phyloP scores from a whole-genome alignment of 768 basidiomycete genomes.

The Heimioporus sp. region DNA sequence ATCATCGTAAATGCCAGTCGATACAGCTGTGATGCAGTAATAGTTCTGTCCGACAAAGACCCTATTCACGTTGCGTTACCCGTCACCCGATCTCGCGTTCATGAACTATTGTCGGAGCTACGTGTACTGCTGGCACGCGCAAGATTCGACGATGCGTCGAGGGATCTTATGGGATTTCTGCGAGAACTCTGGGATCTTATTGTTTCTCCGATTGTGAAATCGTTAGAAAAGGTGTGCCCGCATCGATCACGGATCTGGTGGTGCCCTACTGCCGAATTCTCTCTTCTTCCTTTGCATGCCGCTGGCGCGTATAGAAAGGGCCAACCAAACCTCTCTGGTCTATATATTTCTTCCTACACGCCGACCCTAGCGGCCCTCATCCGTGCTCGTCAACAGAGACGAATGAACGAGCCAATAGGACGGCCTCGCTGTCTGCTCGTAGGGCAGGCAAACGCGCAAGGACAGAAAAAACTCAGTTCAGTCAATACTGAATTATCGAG shows the following conservation, averaged over 20 bases:
- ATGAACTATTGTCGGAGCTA: neutral
- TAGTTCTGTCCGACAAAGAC: slow-evolving; percentile 10
- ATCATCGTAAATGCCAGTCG: slow-evolving; percentile 33
- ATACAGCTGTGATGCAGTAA: slow-evolving; percentile 33
- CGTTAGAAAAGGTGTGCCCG: neutral
- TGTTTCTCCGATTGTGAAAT: slow-evolving; percentile 14
- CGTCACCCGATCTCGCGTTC: neutral
- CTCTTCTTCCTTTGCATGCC: neutral
- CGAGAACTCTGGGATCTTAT: slow-evolving; percentile 18
- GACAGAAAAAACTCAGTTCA: neutral
- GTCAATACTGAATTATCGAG: neutral
- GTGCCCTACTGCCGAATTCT: neutral
- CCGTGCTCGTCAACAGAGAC: neutral
- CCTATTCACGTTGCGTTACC: slow-evolving; percentile 5
- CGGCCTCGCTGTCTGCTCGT: slow-evolving; percentile 1
- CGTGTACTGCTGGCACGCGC: neutral
- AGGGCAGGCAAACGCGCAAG: slow-evolving; percentile 1
- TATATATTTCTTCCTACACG: neutral
- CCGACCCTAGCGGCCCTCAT: neutral
- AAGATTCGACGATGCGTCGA: neutral
- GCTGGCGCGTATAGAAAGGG: neutral
- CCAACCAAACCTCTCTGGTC: neutral
- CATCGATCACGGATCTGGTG: neutral
- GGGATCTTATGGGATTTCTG: slow-evolving; percentile 1
- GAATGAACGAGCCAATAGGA: neutral